Evolutionary conservation across 1,284 basidiomycete genomes (phyloP).

Genomic region (Sanguinoderma infundibulare): DNA sequence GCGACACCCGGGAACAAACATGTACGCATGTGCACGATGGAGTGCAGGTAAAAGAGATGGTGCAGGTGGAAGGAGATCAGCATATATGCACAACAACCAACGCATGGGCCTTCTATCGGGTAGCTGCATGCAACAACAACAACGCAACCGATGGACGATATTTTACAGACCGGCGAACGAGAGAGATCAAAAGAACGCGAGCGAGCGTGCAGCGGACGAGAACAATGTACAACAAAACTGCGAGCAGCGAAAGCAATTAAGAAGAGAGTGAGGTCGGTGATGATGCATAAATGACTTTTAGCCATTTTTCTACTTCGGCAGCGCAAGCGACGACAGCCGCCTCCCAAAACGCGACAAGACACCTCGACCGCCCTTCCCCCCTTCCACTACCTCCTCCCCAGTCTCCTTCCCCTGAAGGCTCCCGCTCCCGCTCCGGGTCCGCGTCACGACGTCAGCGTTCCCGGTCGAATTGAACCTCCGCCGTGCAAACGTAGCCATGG

Average conservation of each 20-base stretch:
- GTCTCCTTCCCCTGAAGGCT: background rate
- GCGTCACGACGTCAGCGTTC: background rate
- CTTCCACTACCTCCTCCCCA: too few species aligned
- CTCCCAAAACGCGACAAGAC: background rate
- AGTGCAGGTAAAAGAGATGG: too few species aligned
- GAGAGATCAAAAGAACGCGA: background rate
- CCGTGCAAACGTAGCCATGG: conserved; percentile 3
- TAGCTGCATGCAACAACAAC: too few species aligned
- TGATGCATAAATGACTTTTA: too few species aligned
- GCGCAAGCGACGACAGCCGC: background rate
- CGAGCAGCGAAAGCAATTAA: background rate
- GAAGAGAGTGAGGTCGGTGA: background rate
- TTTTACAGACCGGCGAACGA: background rate
- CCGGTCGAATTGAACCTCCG: conserved; percentile 5
- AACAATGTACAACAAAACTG: background rate
- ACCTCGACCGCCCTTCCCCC: background rate
- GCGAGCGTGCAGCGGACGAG: too few species aligned
- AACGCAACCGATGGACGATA: too few species aligned
- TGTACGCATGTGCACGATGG: too few species aligned
- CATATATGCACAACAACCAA: too few species aligned
- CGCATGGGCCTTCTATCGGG: too few species aligned
- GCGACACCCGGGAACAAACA: too few species aligned
- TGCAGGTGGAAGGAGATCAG: too few species aligned
- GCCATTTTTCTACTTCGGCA: background rate
- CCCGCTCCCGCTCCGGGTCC: background rate